Conservation (phyloP, 441 rosid genomes). For the Kokia cookei region DNA sequence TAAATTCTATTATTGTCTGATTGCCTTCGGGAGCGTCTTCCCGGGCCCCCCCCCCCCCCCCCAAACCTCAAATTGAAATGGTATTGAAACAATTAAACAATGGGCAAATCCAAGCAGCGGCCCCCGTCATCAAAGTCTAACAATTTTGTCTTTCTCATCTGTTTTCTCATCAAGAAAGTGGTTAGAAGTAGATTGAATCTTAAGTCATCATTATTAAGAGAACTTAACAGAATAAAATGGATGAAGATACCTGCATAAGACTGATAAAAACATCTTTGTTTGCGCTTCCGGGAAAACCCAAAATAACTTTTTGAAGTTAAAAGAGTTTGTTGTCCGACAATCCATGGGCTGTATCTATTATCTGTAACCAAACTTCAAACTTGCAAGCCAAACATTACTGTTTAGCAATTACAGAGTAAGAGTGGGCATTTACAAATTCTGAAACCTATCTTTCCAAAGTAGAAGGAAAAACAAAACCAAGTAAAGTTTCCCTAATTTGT, state of each 20-base stretch:
- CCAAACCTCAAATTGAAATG: background rate
- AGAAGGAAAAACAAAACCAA: background rate
- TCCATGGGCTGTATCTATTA: background rate
- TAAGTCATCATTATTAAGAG: too few relatives aligned
- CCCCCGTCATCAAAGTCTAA: background rate
- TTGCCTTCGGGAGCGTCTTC: background rate
- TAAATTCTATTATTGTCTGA: background rate
- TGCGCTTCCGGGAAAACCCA: background rate
- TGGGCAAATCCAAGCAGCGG: background rate
- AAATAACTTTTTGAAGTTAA: background rate
- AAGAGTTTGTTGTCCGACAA: background rate
- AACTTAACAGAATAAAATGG: too few relatives aligned
- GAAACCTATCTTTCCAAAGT: constrained; percentile 1
- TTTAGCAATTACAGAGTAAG: background rate
- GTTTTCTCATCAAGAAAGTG: too few relatives aligned
- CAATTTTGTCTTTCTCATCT: too few relatives aligned
- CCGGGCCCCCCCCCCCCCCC: background rate
- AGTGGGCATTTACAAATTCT: constrained; percentile 9
- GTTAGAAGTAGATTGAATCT: too few relatives aligned
- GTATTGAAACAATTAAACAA: background rate
- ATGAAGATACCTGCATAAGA: too few relatives aligned
- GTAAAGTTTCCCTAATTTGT: background rate
- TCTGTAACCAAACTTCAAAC: background rate
- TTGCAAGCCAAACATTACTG: background rate
- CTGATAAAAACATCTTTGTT: background rate